Evolutionary conservation across 805 yeast species (phyloP).

Genomic region (Cyberlindnera samutprakarnensis): DNA sequence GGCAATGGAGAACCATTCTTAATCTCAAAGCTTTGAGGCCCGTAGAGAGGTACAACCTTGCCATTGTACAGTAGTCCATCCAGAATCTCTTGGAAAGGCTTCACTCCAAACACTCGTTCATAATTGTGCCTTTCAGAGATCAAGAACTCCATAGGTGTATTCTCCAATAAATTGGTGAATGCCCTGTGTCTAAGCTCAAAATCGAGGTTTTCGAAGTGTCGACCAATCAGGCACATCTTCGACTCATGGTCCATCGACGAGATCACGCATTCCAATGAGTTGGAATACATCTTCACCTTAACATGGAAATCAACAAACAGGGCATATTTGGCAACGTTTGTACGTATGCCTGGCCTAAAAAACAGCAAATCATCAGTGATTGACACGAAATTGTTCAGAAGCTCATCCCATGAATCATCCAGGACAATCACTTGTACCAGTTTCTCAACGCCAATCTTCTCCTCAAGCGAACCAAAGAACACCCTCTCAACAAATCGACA

Average conservation of each 20-base stretch:
- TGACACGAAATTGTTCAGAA: neutral
- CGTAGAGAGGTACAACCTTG: no score
- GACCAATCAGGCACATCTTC: neutral
- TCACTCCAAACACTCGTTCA: no score
- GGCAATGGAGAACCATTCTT: constrained; percentile 1
- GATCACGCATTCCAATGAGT: neutral
- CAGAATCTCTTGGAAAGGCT: no score
- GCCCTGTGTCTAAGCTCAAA: neutral
- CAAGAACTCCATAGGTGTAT: neutral
- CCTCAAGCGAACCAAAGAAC: constrained; percentile 2
- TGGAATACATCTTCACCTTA: constrained; percentile 5
- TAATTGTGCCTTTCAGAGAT: no score
- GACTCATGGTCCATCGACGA: neutral
- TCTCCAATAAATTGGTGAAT: neutral
- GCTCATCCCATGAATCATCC: constrained; percentile 2
- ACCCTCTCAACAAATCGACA: constrained; percentile 1
- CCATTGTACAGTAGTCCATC: no score
- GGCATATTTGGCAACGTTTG: constrained; percentile 5
- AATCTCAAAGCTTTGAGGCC: no score
- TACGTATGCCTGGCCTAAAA: no score
- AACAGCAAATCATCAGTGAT: neutral
- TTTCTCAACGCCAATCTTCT: neutral
- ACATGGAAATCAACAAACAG: constrained; percentile 7
- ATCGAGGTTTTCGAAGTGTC: neutral
- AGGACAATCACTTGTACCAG: constrained; percentile 6